Conservation (phyloP, 2,329 filamentous ascomycete genomes). For the Pseudogymnoascus sp. region DNA sequence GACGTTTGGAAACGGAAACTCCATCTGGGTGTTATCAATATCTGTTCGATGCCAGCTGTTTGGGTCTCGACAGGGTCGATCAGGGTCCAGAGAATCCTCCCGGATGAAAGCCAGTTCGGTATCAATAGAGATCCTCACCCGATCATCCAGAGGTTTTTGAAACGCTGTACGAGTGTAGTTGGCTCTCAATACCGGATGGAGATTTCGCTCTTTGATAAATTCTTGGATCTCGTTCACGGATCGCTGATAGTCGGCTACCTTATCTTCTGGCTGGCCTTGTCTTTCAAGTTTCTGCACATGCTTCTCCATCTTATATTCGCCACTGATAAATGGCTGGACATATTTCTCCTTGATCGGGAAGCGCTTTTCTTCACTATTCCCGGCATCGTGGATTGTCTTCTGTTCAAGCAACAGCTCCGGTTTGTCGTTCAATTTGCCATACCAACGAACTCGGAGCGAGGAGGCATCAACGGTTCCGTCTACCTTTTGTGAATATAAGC, state of each 20-base stretch:
- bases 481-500: constrained; percentile 80
- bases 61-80: constrained; percentile 83
- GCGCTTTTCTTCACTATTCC: constrained; percentile 69
- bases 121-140: constrained; percentile 86
- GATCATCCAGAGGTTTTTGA: constrained; percentile 88
- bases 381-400: constrained; percentile 73
- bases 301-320: constrained; percentile 89
- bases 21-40: constrained; percentile 75
- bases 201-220: constrained; percentile 68
- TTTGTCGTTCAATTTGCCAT: constrained; percentile 70
- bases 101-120: constrained; percentile 85
- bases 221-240: constrained; percentile 71
- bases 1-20: constrained; percentile 80
- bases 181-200: constrained; percentile 80
- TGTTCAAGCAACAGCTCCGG: constrained; percentile 83
- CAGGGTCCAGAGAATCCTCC: constrained; percentile 67
- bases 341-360: constrained; percentile 93
- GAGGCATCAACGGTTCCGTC: constrained; percentile 67
- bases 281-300: constrained; percentile 79
- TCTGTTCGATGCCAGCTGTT: constrained; percentile 86
- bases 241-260: constrained; percentile 62
- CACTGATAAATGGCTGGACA: constrained; percentile 76
- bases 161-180: constrained; percentile 94
- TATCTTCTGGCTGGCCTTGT: constrained; percentile 58
- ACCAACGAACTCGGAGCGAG: constrained; percentile 85